phyloP scores from a whole-genome alignment of 1,139 yeast species.

The Yamadazyma oceani region DNA sequence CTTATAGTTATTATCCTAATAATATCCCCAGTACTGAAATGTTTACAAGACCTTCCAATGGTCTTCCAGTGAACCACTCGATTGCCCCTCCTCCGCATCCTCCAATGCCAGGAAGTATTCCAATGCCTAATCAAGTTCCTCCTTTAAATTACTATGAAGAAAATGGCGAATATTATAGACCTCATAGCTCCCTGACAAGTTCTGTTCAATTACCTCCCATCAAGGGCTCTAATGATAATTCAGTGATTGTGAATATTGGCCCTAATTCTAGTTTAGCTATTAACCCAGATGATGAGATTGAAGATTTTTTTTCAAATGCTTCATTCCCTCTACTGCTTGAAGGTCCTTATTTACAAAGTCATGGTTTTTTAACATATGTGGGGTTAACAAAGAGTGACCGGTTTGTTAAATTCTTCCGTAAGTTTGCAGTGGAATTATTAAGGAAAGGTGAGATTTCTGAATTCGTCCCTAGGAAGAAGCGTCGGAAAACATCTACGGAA shows the following conservation, averaged over 20 bases:
- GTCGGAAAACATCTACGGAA: slow-evolving; percentile 6
- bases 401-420: slow-evolving; percentile 39
- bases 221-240: slow-evolving; percentile 7
- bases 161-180: slow-evolving; percentile 1
- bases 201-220: slow-evolving; percentile 13
- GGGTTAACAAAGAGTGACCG: slow-evolving; percentile 47
- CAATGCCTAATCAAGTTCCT: slow-evolving; percentile 11
- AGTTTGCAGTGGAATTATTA: slow-evolving; percentile 36
- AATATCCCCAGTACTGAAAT: slow-evolving; percentile 2
- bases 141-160: slow-evolving; percentile 9
- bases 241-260: slow-evolving; percentile 36
- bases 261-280: slow-evolving; percentile 38
- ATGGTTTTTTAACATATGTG: slow-evolving; percentile 43
- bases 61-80: slow-evolving; percentile 1
- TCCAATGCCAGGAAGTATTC: slow-evolving; percentile 16
- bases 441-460: slow-evolving; percentile 38
- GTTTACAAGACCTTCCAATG: background rate
- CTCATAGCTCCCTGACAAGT: slow-evolving; percentile 1
- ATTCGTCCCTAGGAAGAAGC: slow-evolving; percentile 23
- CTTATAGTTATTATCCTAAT: slow-evolving; percentile 3
- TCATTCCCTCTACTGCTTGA: slow-evolving; percentile 38
- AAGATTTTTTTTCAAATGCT: slow-evolving; percentile 35
- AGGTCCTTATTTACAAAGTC: slow-evolving; percentile 42
- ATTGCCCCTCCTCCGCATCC: slow-evolving; percentile 15
- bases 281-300: slow-evolving; percentile 36